Evolutionary conservation across 257 asterid species (phyloP).

Genomic region (Jaltomata sinuosa): DNA sequence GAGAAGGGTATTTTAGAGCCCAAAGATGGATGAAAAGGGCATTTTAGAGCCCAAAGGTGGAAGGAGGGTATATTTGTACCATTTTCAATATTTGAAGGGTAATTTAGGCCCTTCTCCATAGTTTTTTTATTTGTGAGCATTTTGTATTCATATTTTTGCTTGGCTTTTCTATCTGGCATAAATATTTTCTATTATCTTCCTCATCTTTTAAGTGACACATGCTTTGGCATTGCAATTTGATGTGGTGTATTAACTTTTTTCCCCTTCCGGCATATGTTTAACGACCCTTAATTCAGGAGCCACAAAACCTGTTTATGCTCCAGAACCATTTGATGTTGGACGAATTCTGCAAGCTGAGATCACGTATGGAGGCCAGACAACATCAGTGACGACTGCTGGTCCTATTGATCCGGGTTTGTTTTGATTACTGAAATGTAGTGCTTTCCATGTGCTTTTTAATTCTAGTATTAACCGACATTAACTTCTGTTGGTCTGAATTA

Average conservation of each 20-base stretch:
- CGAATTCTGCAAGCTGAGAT: conserved; percentile 76
- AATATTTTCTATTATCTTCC: neutral
- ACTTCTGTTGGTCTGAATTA: neutral
- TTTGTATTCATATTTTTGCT: neutral
- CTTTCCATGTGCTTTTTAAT: neutral
- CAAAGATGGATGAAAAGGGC: too few species aligned
- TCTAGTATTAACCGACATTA: neutral
- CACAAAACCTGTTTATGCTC: conserved; percentile 75
- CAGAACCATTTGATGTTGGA: conserved; percentile 94
- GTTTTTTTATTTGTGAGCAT: neutral
- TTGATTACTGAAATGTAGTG: conserved; percentile 1
- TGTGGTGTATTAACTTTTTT: neutral
- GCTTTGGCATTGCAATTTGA: neutral
- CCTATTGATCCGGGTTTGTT: conserved; percentile 75
- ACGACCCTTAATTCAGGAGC: conserved; percentile 52
- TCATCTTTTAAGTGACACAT: neutral
- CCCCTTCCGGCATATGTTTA: neutral
- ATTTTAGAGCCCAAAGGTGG: too few species aligned
- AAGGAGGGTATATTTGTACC: too few species aligned
- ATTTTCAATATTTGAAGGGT: too few species aligned
- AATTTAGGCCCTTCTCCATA: too few species aligned
- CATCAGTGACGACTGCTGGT: conserved; percentile 48
- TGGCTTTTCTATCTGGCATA: neutral
- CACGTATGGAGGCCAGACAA: conserved; percentile 30
- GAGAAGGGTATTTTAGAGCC: too few species aligned